Percentiles rank a stretch among this genome's conserved stretches.
Conservation (phyloP, 176 grass and related monocot species). For the Tillandsia leiboldiana region DNA sequence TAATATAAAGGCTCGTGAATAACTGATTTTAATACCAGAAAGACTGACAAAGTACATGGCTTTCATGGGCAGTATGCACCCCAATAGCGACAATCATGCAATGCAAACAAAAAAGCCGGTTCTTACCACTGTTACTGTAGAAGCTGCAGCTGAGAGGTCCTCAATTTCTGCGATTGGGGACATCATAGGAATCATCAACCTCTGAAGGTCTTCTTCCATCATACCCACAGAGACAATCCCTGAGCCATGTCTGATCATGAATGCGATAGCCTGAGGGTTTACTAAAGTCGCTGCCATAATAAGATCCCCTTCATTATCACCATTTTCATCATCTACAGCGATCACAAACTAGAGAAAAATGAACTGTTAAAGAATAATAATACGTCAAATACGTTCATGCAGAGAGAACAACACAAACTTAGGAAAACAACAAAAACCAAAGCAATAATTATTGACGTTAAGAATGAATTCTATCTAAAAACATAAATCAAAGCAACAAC, state of each 20-base stretch:
- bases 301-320: constrained; percentile 58
- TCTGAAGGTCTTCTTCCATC: constrained; percentile 70
- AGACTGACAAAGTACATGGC: too few species aligned
- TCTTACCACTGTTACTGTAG: constrained; percentile 77
- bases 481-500: too few species aligned
- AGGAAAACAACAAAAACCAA: not conserved
- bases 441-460: not conserved
- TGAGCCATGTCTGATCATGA: constrained; percentile 88
- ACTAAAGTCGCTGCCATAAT: constrained; percentile 70
- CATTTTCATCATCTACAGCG: constrained; percentile 86
- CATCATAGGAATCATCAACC: constrained; percentile 92
- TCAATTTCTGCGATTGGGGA: constrained; percentile 59
- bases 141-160: constrained; percentile 50
- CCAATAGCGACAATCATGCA: not conserved
- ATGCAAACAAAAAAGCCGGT: constrained; percentile 2
- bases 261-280: constrained; percentile 46
- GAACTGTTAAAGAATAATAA: not conserved
- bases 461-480: too few species aligned
- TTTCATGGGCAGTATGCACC: too few species aligned
- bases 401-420: too few species aligned
- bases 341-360: constrained; percentile 84
- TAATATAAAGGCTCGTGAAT: not conserved
- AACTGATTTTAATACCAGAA: not conserved
- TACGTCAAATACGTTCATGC: too few species aligned
- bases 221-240: constrained; percentile 89